These are phyloP conservation scores for Leccinellum luteum DNA, from an alignment of 768 basidiomycete genomes.

Conservation along the genomic window DNA sequence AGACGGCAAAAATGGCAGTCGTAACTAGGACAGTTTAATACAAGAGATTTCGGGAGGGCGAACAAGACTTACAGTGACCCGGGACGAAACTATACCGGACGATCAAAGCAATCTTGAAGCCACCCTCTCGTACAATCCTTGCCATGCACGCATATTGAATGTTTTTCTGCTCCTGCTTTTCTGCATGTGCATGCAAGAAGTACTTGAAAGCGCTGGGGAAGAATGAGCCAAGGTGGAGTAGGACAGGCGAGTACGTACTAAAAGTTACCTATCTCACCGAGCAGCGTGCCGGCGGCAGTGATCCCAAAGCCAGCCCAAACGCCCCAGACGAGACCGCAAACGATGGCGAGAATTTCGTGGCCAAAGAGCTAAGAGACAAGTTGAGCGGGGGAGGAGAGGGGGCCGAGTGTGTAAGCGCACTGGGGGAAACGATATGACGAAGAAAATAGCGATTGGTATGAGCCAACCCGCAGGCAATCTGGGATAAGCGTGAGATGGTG, in stretches of 20 bases:
- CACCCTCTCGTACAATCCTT: constrained; percentile 78
- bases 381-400: constrained; percentile 2
- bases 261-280: constrained; percentile 87
- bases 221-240: constrained; percentile 10
- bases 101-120: constrained; percentile 79
- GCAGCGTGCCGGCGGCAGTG: constrained; percentile 75
- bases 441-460: constrained; percentile 78
- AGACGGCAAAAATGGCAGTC: constrained; percentile 84
- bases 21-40: constrained; percentile 52
- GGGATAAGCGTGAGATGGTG: background rate
- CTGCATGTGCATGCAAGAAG: constrained; percentile 69
- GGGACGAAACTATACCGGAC: constrained; percentile 82
- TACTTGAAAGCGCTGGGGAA: constrained; percentile 73
- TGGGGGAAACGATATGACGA: constrained; percentile 85
- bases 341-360: constrained; percentile 85
- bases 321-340: constrained; percentile 91
- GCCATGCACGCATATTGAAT: constrained; percentile 61
- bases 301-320: constrained; percentile 86
- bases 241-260: constrained; percentile 51
- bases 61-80: constrained; percentile 63
- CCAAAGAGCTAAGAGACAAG: constrained; percentile 64
- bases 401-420: constrained; percentile 34
- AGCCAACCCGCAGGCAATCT: constrained; percentile 64
- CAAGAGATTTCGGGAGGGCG: background rate
- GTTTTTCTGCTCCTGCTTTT: constrained; percentile 62